Evolutionary conservation across 2,329 filamentous ascomycete species (phyloP), one percentile per base, ranked within the genome.

Genomic region (Colletotrichum sp.): DNA sequence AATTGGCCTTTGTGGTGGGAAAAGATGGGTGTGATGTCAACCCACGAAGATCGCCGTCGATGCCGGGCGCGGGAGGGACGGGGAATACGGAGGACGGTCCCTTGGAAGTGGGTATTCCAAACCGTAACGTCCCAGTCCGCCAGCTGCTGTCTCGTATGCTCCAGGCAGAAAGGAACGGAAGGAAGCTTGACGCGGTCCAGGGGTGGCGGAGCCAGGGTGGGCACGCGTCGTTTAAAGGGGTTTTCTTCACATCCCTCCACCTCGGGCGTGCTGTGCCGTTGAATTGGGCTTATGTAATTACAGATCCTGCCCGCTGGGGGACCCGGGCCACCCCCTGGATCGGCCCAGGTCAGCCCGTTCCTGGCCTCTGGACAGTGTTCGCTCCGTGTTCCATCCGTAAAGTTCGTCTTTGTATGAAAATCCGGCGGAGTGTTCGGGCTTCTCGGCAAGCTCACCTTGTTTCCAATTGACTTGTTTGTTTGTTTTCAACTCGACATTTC

Each of bases 121-220:
- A 52, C 43, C 43, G 39, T 26, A 36, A 57, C 18, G 65, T 30
- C 61, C 43, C 43, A 52, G 3, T 52, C 43, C 43, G 43, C 43
- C 43, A 52, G 43, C 43, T 52, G 43, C 43, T 52, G 43, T 52
- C 43, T 52, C 43, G 43, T 52, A 52, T 21, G 65, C 7, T 70
- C 24, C 57, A 52, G 57, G 69, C 48, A 26, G 69, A 39, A 61
- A 3, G 32, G 34, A 32, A 32, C 28, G 30, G n/a, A 48, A 32
- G 26, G 63, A 65, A 77, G 75, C 75, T 78, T 72, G 75, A 77
- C 77, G 77, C 75, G 77, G 74, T 67, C 59, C 59, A 70, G 36
- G 67, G 68, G 72, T 39, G 52, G 63, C 24, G 32, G 60, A 48
- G 39, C 30, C 14, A 59, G 12, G 34, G 30, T 26, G 57, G 55